Percentiles rank a stretch among this genome's conserved stretches.
Conservation (phyloP, 2,329 filamentous ascomycete species). For the Phyllosticta citrichinensis region DNA sequence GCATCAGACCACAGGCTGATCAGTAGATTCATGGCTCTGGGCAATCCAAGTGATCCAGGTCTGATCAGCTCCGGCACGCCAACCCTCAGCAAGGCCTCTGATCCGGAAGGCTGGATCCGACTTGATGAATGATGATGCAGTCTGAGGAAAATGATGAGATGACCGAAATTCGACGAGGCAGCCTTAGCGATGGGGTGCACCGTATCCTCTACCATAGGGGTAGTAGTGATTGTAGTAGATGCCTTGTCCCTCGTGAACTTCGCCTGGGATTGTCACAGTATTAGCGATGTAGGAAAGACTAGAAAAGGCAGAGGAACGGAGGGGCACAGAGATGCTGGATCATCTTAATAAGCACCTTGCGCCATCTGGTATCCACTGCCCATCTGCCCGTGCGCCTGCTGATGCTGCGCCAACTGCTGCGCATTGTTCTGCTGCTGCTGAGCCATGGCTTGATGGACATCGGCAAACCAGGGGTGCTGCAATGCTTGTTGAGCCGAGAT, state of each 20-base stretch:
- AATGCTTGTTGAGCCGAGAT: slow-evolving; percentile 81
- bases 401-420: slow-evolving; percentile 24
- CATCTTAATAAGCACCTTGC: slow-evolving; percentile 27
- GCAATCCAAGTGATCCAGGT: too few species aligned
- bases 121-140: background rate
- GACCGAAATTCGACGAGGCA: background rate
- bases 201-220: background rate
- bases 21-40: too few species aligned
- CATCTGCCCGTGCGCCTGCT: slow-evolving; percentile 29
- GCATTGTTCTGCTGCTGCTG: slow-evolving; percentile 27
- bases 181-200: background rate
- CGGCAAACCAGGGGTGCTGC: slow-evolving; percentile 85
- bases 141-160: background rate
- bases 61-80: too few species aligned
- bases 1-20: too few species aligned
- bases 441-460: slow-evolving; percentile 35
- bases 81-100: background rate
- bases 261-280: background rate
- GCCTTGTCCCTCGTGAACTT: background rate
- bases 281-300: background rate
- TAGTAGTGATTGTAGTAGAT: background rate
- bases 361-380: slow-evolving; percentile 25
- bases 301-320: background rate
- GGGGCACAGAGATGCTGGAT: background rate
- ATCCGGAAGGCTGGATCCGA: background rate